phyloP scores from a whole-genome alignment of 345 rosid genomes.

The Eucalyptus pauciflora region DNA sequence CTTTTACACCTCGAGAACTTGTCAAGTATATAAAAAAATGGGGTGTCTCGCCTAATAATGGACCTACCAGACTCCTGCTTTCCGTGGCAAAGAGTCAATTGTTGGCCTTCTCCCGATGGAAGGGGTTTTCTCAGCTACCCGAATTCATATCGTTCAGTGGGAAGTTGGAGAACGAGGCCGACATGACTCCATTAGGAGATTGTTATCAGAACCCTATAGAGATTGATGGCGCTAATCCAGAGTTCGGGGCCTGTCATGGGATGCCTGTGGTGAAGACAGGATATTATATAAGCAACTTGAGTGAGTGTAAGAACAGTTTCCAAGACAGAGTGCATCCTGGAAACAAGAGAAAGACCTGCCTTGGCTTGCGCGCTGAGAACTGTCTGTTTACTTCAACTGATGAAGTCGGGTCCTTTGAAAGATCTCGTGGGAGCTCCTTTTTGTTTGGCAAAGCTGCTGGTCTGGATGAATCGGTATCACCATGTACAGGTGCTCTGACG shows the following conservation, averaged over 20 bases:
- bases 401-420: conserved; percentile 21
- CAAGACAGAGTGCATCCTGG: conserved; percentile 6
- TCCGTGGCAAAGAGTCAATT: conserved; percentile 34
- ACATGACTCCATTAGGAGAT: neutral
- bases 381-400: conserved; percentile 7
- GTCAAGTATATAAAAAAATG: conserved; percentile 27
- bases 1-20: conserved; percentile 49
- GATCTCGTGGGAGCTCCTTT: neutral
- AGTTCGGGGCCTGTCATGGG: neutral
- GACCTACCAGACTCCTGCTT: conserved; percentile 36
- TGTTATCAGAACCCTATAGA: neutral
- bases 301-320: conserved; percentile 17
- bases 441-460: neutral
- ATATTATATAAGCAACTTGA: neutral
- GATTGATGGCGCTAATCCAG: neutral
- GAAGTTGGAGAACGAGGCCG: conserved; percentile 31
- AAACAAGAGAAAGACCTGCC: conserved; percentile 51
- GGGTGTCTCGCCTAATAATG: conserved; percentile 22
- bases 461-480: conserved; percentile 6
- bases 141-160: conserved; percentile 31
- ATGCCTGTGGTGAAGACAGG: neutral
- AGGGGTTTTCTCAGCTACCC: conserved; percentile 47
- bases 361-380: conserved; percentile 36
- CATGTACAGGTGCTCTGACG: conserved; percentile 4
- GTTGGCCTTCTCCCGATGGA: conserved; percentile 58